Base-by-base conservation (phyloP, 495 filamentous ascomycete genomes). In the Astrothelium subdiscretum region DNA sequence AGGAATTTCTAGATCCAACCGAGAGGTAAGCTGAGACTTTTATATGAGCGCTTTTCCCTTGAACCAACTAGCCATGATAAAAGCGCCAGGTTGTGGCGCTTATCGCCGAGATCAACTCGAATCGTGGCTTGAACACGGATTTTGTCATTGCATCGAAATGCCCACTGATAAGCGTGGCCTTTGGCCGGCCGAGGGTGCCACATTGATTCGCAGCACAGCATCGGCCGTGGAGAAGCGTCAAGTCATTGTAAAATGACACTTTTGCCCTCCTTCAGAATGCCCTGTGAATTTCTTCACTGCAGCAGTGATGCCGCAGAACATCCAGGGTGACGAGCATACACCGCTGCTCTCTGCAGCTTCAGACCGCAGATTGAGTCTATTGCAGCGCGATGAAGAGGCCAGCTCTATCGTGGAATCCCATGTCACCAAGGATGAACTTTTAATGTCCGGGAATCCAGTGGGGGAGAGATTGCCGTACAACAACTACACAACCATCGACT, bases 401-500 rank as follows among this genome's bases (percentile, higher is more conserved):
- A 63, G 58, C 64, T 63, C 61, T 27, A 63, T 66, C 32, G 13
- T 66, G 43, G 57, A 66, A 31, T 63, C 61, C 57, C 61, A 63
- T 63, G 64, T 66, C 57, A 60, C 64, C 1, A 42, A 54, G 18
- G 64, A 66, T 22, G 60, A 66, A 31, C 64, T 59, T 3, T 44
- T 62, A 35, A 31, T 66, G 64, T 40, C 60, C 1, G 64, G 43
- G 8, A 66, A 75, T 74, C 15, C 75, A 11, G 71, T 83, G 24
- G 80, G 81, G 27, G 81, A 83, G 66, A 69, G 81, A 24, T 66
- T 84, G 57, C 79, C 79, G 6, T 84, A 83, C 69, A 81, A 82
- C 69, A 77, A 81, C 63, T 83, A 83, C 67, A 78, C 78, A 4
- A 82, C 80, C 2, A 80, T 82, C 65, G 81, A 84, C 68, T 83